phyloP scores from a whole-genome alignment of 768 basidiomycete species.

The Chiua virens region DNA sequence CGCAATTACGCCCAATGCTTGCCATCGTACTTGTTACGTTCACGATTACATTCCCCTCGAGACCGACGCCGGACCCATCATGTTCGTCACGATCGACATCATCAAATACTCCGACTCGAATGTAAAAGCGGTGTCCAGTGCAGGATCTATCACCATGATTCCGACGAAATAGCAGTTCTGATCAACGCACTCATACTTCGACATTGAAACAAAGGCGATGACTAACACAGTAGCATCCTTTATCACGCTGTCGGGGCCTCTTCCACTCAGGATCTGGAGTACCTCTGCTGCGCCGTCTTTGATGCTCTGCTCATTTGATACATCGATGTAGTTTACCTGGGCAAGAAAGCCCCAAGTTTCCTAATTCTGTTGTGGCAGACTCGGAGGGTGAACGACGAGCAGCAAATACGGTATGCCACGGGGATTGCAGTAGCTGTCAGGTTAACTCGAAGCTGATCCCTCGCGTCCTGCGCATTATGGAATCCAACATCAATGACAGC shows the following conservation, averaged over 20 bases:
- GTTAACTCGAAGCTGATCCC: not conserved
- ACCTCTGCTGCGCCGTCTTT: slow-evolving; percentile 16
- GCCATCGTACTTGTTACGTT: slow-evolving; percentile 32
- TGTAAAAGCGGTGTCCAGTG: slow-evolving; percentile 23
- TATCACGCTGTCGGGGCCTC: slow-evolving; percentile 35
- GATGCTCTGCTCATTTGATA: slow-evolving; percentile 25
- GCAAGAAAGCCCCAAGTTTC: slow-evolving; percentile 1
- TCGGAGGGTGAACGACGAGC: slow-evolving; percentile 11
- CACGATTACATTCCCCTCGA: slow-evolving; percentile 30
- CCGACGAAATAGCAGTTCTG: not conserved
- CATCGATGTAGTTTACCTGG: slow-evolving; percentile 33
- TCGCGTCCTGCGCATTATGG: too few species aligned
- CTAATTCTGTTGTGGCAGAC: slow-evolving; percentile 12
- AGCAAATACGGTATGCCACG: slow-evolving; percentile 16
- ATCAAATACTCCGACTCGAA: slow-evolving; percentile 15
- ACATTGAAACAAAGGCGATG: too few species aligned
- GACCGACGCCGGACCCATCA: slow-evolving; percentile 28
- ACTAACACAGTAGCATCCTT: slow-evolving; percentile 38
- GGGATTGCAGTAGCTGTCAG: not conserved
- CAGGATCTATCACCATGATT: slow-evolving; percentile 8
- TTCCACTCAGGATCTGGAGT: slow-evolving; percentile 23
- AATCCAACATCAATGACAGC: too few species aligned
- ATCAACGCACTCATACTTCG: not conserved
- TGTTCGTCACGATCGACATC: slow-evolving; percentile 27
- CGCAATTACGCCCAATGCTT: slow-evolving; percentile 22